Base-by-base conservation (phyloP, 768 basidiomycete species). In the Coprinellus aureogranulatus region DNA sequence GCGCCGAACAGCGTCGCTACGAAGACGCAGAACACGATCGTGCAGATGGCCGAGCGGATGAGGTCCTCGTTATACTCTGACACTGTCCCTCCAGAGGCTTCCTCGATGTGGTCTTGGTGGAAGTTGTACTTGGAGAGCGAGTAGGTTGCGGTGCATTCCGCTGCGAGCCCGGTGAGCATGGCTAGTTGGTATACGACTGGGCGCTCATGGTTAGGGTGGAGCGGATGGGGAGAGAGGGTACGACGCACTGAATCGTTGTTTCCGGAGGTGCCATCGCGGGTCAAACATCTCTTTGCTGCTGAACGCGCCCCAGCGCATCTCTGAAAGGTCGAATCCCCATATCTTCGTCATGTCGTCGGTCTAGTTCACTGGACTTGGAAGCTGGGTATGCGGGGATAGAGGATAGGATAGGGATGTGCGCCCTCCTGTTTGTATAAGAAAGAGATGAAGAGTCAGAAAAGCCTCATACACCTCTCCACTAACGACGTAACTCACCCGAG, bases 71-170 rank as follows among this genome's bases (percentile, higher is more conserved):
- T 71, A 61, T 71, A 64, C 1, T 75, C 65, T 0, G 52, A 34
- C 2, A 69, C 72, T 0, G 59, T 60, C 26, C 57, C 55, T 16
- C 51, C 52, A 47, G 63, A 57, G 23, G 61, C 37, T 1, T 56
- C 53, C 34, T 70, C 61, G 59, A 75, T 63, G 57, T 73, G 61
- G 25, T 48, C 54, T 55, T 72, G 65, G 14, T 67, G 70, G 37
- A 57, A 50, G 53, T 71, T 60, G 60, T 76, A 74, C 56, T 76
- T 76, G 25, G 67, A 63, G 41, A 74, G 64, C 30, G 72, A 71
- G 56, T 72, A 76, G 8, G 72, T 74, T 4, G 75, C 73, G 2
- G 67, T 68, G 49, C 72, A 71, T 66, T 76, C 72, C 4, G 72
- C 72, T 1, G 68, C 72, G 1, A 75, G 59, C 34, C 68, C 67